Evolutionary conservation across 805 yeast species (phyloP).

Genomic region (Starmerella gropengiesseri): DNA sequence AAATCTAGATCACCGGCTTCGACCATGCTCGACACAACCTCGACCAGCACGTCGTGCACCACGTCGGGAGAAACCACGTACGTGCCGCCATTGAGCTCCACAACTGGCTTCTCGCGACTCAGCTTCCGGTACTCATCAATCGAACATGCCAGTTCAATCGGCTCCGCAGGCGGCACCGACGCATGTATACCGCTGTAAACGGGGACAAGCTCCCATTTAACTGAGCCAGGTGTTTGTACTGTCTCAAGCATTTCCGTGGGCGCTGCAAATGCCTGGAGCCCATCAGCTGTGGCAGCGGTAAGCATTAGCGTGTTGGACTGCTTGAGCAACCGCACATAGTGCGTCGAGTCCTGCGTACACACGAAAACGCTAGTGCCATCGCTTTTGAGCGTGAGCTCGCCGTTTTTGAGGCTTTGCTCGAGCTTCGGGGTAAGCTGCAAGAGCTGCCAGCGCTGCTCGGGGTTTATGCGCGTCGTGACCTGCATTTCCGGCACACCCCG

Average conservation of each 20-base stretch:
- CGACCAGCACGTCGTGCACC: constrained; percentile 23
- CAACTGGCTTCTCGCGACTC: constrained; percentile 50
- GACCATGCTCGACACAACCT: constrained; percentile 24
- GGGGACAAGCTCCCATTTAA: constrained; percentile 24
- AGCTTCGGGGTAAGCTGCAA: constrained; percentile 27
- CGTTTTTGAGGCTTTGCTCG: constrained; percentile 20
- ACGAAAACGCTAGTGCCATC: constrained; percentile 10
- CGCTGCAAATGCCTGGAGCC: constrained; percentile 23
- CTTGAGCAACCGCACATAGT: constrained; percentile 31
- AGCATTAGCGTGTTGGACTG: constrained; percentile 78
- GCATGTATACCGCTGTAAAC: constrained; percentile 12
- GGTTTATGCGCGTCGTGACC: constrained; percentile 4
- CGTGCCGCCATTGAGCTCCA: constrained; percentile 39
- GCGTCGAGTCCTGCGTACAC: constrained; percentile 21
- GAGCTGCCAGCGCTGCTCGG: constrained; percentile 18
- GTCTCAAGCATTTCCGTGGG: constrained; percentile 25
- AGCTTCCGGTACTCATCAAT: constrained; percentile 38
- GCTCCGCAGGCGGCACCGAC: neutral
- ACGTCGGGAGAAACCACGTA: constrained; percentile 28
- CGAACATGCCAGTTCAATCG: constrained; percentile 31
- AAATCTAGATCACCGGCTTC: constrained; percentile 17
- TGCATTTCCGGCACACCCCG: constrained; percentile 1
- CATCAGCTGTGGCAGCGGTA: constrained; percentile 25
- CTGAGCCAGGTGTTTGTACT: constrained; percentile 9
- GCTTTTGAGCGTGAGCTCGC: constrained; percentile 15